Evolutionary conservation across 2,329 filamentous ascomycete species (phyloP), one percentile per base, ranked within the genome.

Genomic region (Mollisiaceae sp.): DNA sequence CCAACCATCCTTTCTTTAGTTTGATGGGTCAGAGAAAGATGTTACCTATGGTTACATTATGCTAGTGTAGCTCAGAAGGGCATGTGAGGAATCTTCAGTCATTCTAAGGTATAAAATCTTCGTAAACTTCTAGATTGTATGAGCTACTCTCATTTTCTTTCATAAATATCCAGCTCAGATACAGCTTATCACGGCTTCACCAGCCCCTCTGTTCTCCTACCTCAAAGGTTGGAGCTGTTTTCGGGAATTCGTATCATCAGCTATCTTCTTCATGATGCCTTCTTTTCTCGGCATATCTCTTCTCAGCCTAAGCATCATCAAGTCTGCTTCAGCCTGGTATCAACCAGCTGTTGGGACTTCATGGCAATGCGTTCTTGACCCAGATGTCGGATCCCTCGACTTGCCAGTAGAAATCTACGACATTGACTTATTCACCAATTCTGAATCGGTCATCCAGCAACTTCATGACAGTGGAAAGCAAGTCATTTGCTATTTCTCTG

Each of bases 401-500:
- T 20, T 50, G 20, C 43, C 65, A 32, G 67, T 64, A 11, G 32
- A 61, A 3, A 65, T 71, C 22, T 76, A 78, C 75, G 74, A 84
- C 70, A 77, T 82, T 71, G 78, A 78, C 62, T 69, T 74, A 11
- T 71, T 74, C 24, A 72, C 89, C 74, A 85, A 84, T 62, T 75
- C 78, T 5, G 78, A 78, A 14, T 74, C 77, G 8, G 81, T 78
- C 1, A 84, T 89, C 58, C 65, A 76, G 6, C 73, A 76, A 4
- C 77, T 89, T 18, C 83, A 88, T 54, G 68, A 70, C 2, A 72
- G 81, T 32, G 84, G 82, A 8, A 85, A 85, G 73, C 87, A 84
- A 67, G 85, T 91, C 62, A 88, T 92, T 65, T 93, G 90, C 79
- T 93, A 93, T 78, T 92, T 92, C 79, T 89, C 86, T 62, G 89